phyloP scores from a whole-genome alignment of 257 asterid genomes.

The Capsicum rhomboideum region DNA sequence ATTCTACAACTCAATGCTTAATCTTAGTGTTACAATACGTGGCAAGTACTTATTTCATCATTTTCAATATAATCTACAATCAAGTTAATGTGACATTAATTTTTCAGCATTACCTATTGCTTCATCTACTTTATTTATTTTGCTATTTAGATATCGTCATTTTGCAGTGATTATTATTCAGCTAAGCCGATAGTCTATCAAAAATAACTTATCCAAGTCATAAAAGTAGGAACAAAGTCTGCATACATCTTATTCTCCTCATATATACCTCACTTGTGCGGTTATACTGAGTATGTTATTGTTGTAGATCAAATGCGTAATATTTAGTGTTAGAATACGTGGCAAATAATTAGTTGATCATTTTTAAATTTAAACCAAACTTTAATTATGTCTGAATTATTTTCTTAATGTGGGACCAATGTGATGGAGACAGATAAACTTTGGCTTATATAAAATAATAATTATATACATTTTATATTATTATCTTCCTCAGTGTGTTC shows the following conservation, averaged over 20 bases:
- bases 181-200: too few species aligned
- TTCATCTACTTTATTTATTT: not conserved
- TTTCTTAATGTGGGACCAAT: not conserved
- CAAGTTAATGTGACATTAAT: not conserved
- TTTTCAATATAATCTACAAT: not conserved
- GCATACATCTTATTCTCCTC: not conserved
- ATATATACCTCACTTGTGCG: too few species aligned
- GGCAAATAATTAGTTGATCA: constrained; percentile 1
- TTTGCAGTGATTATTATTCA: too few species aligned
- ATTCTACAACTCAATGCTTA: not conserved
- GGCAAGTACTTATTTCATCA: not conserved
- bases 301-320: not conserved
- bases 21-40: not conserved
- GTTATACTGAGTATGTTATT: too few species aligned
- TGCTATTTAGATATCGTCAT: not conserved
- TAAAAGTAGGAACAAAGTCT: too few species aligned
- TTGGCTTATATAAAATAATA: not conserved
- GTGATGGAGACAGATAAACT: constrained; percentile 14
- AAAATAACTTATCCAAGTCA: too few species aligned
- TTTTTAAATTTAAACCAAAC: not conserved
- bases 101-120: not conserved
- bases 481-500: not conserved
- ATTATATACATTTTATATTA: not conserved
- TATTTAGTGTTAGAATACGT: not conserved
- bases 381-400: not conserved